These are phyloP conservation scores for Chalaropsis thielavioides DNA, from an alignment of 2,329 filamentous ascomycete species.

Conservation along the genomic window DNA sequence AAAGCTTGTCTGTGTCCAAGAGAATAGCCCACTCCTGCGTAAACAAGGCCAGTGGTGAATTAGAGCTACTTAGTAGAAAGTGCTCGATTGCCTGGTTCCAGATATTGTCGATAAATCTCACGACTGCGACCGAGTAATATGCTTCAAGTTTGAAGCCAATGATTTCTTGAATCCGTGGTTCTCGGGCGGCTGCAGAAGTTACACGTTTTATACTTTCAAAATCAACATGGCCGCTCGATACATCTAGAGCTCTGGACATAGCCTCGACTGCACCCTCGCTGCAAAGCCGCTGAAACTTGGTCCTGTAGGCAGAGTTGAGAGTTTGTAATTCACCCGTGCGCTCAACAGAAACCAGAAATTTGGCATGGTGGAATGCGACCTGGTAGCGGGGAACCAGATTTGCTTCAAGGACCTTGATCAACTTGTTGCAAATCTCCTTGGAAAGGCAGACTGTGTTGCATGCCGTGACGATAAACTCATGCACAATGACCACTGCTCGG, in stretches of 20 bases:
- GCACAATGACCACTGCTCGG: slow-evolving; percentile 22
- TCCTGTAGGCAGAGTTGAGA: slow-evolving; percentile 19
- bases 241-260: too few species aligned
- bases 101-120: slow-evolving; percentile 27
- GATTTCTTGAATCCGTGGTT: slow-evolving; percentile 20
- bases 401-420: slow-evolving; percentile 21
- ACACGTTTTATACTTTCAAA: too few species aligned
- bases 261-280: slow-evolving; percentile 8
- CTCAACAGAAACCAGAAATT: slow-evolving; percentile 22
- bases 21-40: slow-evolving; percentile 24
- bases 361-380: slow-evolving; percentile 20
- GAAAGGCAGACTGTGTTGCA: slow-evolving; percentile 21
- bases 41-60: slow-evolving; percentile 23
- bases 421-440: slow-evolving; percentile 12
- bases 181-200: background rate
- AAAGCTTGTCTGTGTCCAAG: slow-evolving; percentile 20
- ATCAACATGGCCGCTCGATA: too few species aligned
- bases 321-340: slow-evolving; percentile 23
- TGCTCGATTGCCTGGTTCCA: slow-evolving; percentile 24
- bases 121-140: slow-evolving; percentile 25
- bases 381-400: slow-evolving; percentile 21
- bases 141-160: slow-evolving; percentile 24
- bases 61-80: slow-evolving; percentile 21
- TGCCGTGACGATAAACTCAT: slow-evolving; percentile 22
- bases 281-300: background rate